A percentile compares a stretch with the other conserved stretches of the same genome.
These are phyloP conservation scores for Ascosphaera pollenicola DNA, from an alignment of 2,329 filamentous ascomycete genomes.

Conservation along the genomic window DNA sequence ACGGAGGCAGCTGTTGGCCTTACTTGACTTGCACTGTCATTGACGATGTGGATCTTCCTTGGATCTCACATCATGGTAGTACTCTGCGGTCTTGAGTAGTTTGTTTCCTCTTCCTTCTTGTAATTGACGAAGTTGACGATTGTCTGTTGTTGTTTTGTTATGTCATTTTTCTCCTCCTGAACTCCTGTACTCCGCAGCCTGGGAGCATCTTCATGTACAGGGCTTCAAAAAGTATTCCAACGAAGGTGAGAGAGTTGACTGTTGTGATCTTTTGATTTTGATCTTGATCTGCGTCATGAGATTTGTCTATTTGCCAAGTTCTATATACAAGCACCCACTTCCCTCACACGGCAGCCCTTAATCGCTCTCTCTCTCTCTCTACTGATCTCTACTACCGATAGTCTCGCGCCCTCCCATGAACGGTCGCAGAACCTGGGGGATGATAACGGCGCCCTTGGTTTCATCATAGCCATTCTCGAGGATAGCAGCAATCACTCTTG, in stretches of 20 bases:
- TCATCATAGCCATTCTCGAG: slow-evolving; percentile 84
- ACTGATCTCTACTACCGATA: slow-evolving; percentile 25
- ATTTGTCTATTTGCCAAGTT: slow-evolving; percentile 1
- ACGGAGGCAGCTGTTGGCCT: slow-evolving; percentile 18
- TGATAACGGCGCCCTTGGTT: slow-evolving; percentile 37
- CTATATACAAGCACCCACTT: neutral
- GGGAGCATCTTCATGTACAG: too few species aligned
- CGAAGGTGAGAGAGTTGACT: too few species aligned
- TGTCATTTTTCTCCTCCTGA: too few species aligned
- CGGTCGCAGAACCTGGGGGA: slow-evolving; percentile 58
- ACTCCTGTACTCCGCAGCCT: too few species aligned
- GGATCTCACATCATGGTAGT: slow-evolving; percentile 21
- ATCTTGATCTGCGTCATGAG: too few species aligned
- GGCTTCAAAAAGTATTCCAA: too few species aligned
- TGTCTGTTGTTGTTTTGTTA: too few species aligned
- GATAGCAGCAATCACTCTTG: slow-evolving; percentile 68
- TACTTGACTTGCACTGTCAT: slow-evolving; percentile 45
- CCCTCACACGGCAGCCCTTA: too few species aligned
- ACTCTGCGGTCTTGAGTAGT: neutral
- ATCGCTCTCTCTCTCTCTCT: too few species aligned
- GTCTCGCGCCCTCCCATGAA: slow-evolving; percentile 63
- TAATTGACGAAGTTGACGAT: too few species aligned
- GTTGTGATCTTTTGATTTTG: too few species aligned
- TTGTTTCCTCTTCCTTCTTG: too few species aligned
- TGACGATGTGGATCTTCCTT: slow-evolving; percentile 39